Evolutionary conservation across 257 asterid genomes (phyloP), one percentile per base, ranked within the genome.

Genomic region (Fraxinus cuspidata): DNA sequence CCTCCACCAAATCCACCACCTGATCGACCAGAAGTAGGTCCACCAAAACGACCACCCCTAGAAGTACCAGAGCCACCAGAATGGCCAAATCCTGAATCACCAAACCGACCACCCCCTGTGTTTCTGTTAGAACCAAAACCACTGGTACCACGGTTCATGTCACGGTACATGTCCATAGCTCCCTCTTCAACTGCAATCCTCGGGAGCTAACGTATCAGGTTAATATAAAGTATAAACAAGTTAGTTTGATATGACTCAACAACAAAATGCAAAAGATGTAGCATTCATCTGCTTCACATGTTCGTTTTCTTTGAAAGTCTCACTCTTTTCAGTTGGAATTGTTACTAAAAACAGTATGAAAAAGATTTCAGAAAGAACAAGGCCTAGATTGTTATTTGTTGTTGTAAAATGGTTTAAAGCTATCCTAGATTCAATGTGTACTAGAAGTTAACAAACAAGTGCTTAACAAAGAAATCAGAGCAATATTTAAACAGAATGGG

Each of bases 141-240:
- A 44, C 88, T 63, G 69, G 18, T 83, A 70, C 91, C 88, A 35
- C 44, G 84, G 16, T 78, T 89, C 83, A 81, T 79, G 72, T 84
- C 89, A 76, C 86, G 81, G 64, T 74, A 85, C 93, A 86, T 79
- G 86, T 82, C 90, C 79, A 81, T 44, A 19, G 89, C 77, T 71
- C 89, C 89, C 77, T 79, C 87, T 40, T 90, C 96, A 77, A 90
- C 95, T 38, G 89, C 85, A 75, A 92, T 84, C 77, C 76, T 87
- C 16, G 98, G 93, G 83, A 90, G 96, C 96, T 90, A 77, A 77
- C 79, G 74, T 29, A 25, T 63, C 84, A 53, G 15, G 49, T 9
- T 78, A 80, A 67, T 70, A 37, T 0, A 60, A 35, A 80, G 63
- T 67, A 37, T 0, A 60, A 35, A 58, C 4, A 44, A 79, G 16